These are phyloP conservation scores for Alloteropsis semialata DNA, from an alignment of 176 grass and related monocot genomes.

Conservation along the genomic window DNA sequence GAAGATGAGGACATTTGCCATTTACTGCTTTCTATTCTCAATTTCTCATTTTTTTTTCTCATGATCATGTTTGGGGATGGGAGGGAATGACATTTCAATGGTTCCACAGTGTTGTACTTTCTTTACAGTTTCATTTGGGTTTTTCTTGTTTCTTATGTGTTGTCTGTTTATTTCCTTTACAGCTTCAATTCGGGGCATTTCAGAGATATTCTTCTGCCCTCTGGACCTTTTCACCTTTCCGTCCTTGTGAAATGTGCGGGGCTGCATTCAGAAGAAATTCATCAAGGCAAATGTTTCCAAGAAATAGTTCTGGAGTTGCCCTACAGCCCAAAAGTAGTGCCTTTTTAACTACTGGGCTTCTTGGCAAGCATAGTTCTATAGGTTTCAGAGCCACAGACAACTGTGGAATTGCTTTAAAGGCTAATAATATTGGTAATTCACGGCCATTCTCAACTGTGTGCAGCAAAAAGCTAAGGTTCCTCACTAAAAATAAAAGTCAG, in stretches of 20 bases:
- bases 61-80: background rate
- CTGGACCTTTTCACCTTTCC: constrained; percentile 29
- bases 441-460: constrained; percentile 34
- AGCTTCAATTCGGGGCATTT: constrained; percentile 57
- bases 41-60: too few relatives aligned
- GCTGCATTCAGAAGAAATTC: constrained; percentile 41
- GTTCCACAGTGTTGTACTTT: background rate
- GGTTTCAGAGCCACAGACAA: background rate
- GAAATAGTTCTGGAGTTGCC: constrained; percentile 25
- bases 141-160: background rate
- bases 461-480: constrained; percentile 31
- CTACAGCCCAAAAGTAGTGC: constrained; percentile 41
- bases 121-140: background rate
- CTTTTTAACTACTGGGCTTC: constrained; percentile 53
- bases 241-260: constrained; percentile 27
- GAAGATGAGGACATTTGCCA: background rate
- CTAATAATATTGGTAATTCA: constrained; percentile 13
- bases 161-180: constrained; percentile 20
- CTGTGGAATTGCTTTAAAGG: constrained; percentile 28
- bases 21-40: background rate
- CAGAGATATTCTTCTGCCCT: constrained; percentile 44
- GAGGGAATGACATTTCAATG: background rate
- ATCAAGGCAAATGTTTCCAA: constrained; percentile 26
- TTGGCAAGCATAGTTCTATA: constrained; percentile 11
- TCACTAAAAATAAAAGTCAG: constrained; percentile 21